Percentiles rank a stretch among this genome's conserved stretches.
phyloP scores from a whole-genome alignment of 805 yeast genomes.

The Kregervanrija delftensis region DNA sequence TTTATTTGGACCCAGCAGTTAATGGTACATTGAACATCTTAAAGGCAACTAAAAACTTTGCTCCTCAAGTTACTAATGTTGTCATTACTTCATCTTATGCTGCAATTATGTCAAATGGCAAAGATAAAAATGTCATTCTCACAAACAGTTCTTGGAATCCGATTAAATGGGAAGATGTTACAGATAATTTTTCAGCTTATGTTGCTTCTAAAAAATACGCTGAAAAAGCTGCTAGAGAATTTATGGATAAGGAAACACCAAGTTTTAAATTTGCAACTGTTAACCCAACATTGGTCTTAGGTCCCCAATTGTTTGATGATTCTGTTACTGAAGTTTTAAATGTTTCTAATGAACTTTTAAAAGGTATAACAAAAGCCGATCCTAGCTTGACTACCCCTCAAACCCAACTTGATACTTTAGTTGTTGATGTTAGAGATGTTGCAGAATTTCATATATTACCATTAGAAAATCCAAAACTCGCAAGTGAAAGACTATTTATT shows the following conservation, averaged over 20 bases:
- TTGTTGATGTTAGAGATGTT: constrained; percentile 56
- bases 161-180: constrained; percentile 20
- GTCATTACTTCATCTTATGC: constrained; percentile 49
- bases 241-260: constrained; percentile 27
- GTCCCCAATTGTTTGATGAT: constrained; percentile 37
- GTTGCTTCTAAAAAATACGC: constrained; percentile 37
- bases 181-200: constrained; percentile 25
- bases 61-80: constrained; percentile 34
- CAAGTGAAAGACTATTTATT: constrained; percentile 28
- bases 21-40: constrained; percentile 39
- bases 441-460: constrained; percentile 52
- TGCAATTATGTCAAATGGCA: constrained; percentile 10
- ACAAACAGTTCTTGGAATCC: constrained; percentile 31
- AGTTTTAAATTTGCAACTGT: constrained; percentile 26
- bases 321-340: constrained; percentile 15
- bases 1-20: constrained; percentile 39
- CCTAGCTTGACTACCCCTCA: constrained; percentile 16
- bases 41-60: constrained; percentile 31
- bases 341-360: constrained; percentile 28
- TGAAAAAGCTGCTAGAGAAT: constrained; percentile 39
- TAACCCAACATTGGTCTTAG: constrained; percentile 32
- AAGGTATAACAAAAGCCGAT: constrained; percentile 16
- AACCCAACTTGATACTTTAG: constrained; percentile 22
- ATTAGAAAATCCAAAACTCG: constrained; percentile 31
- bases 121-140: constrained; percentile 2